These are phyloP conservation scores for Eucalyptus curtisii DNA, from an alignment of 345 rosid genomes.

Conservation along the genomic window DNA sequence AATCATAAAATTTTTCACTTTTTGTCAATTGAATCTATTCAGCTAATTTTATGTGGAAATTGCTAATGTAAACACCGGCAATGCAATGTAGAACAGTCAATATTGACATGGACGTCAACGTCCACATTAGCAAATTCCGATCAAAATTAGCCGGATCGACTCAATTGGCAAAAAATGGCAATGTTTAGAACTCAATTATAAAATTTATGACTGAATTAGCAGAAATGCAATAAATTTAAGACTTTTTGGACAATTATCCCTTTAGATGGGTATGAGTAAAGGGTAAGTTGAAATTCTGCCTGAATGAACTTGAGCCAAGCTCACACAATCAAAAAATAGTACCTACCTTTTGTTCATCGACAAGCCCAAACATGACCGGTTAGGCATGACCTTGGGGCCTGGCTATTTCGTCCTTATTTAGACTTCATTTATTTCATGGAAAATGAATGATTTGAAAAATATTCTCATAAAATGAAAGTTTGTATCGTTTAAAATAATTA, in stretches of 20 bases:
- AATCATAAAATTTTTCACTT: fast-evolving
- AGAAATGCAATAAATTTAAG: fast-evolving
- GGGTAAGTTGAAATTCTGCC: background rate
- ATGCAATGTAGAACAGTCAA: fast-evolving
- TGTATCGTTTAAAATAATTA: too few relatives aligned
- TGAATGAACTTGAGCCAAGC: background rate
- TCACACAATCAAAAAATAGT: background rate
- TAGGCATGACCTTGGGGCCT: background rate
- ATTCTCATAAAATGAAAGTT: too few relatives aligned
- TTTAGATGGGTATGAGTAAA: background rate
- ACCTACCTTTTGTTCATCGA: background rate
- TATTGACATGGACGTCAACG: fast-evolving
- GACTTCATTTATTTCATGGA: fast-evolving
- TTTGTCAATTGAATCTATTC: fast-evolving
- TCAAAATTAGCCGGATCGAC: fast-evolving
- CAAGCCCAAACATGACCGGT: background rate
- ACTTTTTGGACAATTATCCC: fast-evolving
- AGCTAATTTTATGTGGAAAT: fast-evolving
- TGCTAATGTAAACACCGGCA: fast-evolving
- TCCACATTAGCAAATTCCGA: fast-evolving
- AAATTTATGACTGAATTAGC: fast-evolving
- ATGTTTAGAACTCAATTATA: too few relatives aligned
- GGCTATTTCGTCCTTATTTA: background rate
- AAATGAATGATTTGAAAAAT: too few relatives aligned
- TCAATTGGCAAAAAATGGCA: fast-evolving